Evolutionary conservation across 345 rosid species (phyloP), one percentile per base, ranked within the genome.

Genomic region (Syzygium aqueum): DNA sequence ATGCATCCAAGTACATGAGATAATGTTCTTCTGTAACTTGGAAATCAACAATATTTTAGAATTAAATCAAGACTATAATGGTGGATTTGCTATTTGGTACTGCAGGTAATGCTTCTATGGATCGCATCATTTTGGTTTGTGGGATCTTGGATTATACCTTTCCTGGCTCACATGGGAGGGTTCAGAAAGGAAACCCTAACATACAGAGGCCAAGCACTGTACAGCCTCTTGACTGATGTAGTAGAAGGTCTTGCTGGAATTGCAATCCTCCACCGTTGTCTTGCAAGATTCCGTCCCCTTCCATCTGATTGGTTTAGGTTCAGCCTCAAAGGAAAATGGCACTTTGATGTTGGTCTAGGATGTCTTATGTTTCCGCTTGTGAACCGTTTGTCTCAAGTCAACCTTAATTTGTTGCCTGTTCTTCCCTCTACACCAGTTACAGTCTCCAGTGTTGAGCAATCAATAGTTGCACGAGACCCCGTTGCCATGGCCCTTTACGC

Each of bases 401-500:
- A 92, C 89, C 91, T 92, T 53, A 91, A 90, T 88, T 80, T 93
- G 51, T 77, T 93, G 59, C 92, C 94, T n/a, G 84, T 91, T 56
- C 90, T 92, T 87, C 95, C 93, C 61, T 90, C 94, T 21, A n/a
- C 91, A 40, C 91, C 93, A 5, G 93, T 90, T 51, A 90, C 91
- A 25, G 89, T 90, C 88, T 92, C 94, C 25, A 94, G 93, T 73
- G 91, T 93, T 51, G 92, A 93, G 90, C 95, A 91, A 86, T 93
- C 93, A 27, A 88, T 90, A 85, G 90, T 92, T 63, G 94, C 93
- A 25, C 84, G 90, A 65, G 93, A 91, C 87, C 94, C 92, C 0
- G 91, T 92, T 85, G 94, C 94, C 77, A 91, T 93, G 94, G 91
- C 91, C 80, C 91, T 94, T 17, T 93, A 92, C 86, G 92, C 91